phyloP scores from a whole-genome alignment of 2,329 filamentous ascomycete genomes.

The Verruconis gallopava region DNA sequence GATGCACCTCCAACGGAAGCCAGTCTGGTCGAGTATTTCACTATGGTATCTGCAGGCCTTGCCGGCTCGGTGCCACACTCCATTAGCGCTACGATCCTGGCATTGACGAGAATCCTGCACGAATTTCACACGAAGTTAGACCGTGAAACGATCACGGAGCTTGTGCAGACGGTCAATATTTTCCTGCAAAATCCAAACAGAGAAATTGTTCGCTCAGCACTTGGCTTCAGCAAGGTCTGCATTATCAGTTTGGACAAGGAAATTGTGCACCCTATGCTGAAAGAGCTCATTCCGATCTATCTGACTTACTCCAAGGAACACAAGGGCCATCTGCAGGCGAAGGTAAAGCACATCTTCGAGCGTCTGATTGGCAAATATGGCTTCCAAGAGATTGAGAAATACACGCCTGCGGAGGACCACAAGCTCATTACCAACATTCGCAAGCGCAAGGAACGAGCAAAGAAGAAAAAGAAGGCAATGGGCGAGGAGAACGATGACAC shows the following conservation, averaged over 20 bases:
- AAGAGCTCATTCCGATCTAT: constrained; percentile 70
- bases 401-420: constrained; percentile 73
- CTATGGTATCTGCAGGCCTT: constrained; percentile 93
- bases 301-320: constrained; percentile 97
- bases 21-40: constrained; percentile 88
- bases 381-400: constrained; percentile 61
- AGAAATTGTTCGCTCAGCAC: constrained; percentile 86
- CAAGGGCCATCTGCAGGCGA: constrained; percentile 91
- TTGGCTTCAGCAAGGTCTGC: constrained; percentile 95
- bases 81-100: constrained; percentile 94
- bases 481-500: constrained; percentile 46
- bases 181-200: constrained; percentile 95
- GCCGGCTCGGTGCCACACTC: constrained; percentile 90
- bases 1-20: constrained; percentile 67
- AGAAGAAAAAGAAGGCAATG: constrained; percentile 67
- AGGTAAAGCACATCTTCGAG: constrained; percentile 96
- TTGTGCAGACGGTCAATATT: constrained; percentile 89
- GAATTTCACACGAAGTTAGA: constrained; percentile 67
- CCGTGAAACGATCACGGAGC: constrained; percentile 58
- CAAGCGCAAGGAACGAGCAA: constrained; percentile 82
- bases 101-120: constrained; percentile 83
- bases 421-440: constrained; percentile 91
- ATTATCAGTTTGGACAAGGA: constrained; percentile 72
- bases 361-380: constrained; percentile 87
- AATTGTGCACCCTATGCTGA: constrained; percentile 65